Percentiles rank a stretch among this genome's conserved stretches.
These are phyloP conservation scores for Cicer chorassanicum DNA, from an alignment of 306 rosid species.

Conservation along the genomic window DNA sequence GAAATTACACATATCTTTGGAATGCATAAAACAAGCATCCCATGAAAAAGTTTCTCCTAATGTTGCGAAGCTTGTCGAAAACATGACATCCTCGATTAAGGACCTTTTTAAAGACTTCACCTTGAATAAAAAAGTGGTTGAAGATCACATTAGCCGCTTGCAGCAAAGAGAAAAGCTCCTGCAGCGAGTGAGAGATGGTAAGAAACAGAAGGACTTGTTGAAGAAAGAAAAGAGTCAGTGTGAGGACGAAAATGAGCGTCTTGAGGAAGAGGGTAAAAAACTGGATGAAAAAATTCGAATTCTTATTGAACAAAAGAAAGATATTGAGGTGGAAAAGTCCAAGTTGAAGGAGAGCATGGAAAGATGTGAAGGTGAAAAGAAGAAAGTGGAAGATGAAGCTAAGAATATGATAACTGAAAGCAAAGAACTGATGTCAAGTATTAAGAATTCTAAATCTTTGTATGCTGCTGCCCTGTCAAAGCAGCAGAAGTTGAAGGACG, in stretches of 20 bases:
- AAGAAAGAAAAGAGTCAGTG: conserved; percentile 10
- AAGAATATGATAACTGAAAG: conserved; percentile 8
- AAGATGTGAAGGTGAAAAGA: conserved; percentile 22
- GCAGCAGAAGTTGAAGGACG: conserved; percentile 36
- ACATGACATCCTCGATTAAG: conserved; percentile 13
- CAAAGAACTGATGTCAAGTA: conserved; percentile 30
- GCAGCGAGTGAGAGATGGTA: conserved; percentile 9
- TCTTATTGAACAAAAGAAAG: conserved; percentile 19
- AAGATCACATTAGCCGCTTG: conserved; percentile 30
- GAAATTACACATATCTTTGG: conserved; percentile 21
- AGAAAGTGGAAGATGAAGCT: conserved; percentile 38
- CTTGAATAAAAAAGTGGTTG: conserved; percentile 35
- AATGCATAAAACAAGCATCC: conserved; percentile 24
- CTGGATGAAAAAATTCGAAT: conserved; percentile 29
- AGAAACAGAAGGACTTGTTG: background rate
- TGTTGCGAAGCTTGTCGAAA: conserved; percentile 26
- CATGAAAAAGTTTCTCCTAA: conserved; percentile 21
- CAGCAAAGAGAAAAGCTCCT: conserved; percentile 20
- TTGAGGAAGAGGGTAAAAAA: conserved; percentile 22
- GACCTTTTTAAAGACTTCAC: conserved; percentile 19
- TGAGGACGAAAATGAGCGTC: background rate
- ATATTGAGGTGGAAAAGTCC: background rate
- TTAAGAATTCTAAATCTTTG: conserved; percentile 5
- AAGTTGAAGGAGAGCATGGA: conserved; percentile 27
- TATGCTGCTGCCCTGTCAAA: conserved; percentile 7